Base-by-base conservation (phyloP, 2,329 filamentous ascomycete genomes). In the Claviceps humidiphila region DNA sequence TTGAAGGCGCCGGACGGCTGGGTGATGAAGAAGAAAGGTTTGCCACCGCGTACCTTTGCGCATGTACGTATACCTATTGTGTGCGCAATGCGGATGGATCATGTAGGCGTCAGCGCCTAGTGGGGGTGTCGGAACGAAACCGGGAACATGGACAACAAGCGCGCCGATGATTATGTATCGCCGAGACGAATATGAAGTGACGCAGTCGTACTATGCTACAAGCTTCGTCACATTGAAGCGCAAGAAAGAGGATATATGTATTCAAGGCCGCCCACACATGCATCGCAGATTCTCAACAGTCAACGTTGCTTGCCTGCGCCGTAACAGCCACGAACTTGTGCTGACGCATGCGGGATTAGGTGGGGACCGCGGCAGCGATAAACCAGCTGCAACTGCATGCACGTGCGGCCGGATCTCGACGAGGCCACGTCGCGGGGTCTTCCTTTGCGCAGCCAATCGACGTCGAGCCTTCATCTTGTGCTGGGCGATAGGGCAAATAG, bases 1-100 rank as follows among this genome's bases (percentile, higher is more conserved):
- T 63, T 66, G 59, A 59, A 62, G 62, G 66, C 68, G 68, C 63
- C 60, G 59, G 61, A 63, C 59, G 60, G 57, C 45, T 48, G 22
- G 41, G 42, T 26, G 47, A 24, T 11, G 37, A 47, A 34, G 20
- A 43, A 2, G 22, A 8, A 26, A 20, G 5, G 20, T 53, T 53
- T 48, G 44, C 52, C 48, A 48, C 48, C 4, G 48, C 49, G 24
- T 9, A 20, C 17, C 20, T 39, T 17, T 46, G 24, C 44, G 16
- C 34, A 39, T 47, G 30, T 20, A 39, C 5, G 20, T 26, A n/a
- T 38, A 20, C 4, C 47, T 26, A 5, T 20, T 9, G 34, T 16
- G 17, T 34, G 40, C 22, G 24, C 13, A 41, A 20, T 22, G 14
- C n/a, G 11, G 37, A 17, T 24, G 17, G n/a, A 39, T 17, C 17